phyloP scores from a whole-genome alignment of 2,329 filamentous ascomycete species.

The Lachnellula cervina region DNA sequence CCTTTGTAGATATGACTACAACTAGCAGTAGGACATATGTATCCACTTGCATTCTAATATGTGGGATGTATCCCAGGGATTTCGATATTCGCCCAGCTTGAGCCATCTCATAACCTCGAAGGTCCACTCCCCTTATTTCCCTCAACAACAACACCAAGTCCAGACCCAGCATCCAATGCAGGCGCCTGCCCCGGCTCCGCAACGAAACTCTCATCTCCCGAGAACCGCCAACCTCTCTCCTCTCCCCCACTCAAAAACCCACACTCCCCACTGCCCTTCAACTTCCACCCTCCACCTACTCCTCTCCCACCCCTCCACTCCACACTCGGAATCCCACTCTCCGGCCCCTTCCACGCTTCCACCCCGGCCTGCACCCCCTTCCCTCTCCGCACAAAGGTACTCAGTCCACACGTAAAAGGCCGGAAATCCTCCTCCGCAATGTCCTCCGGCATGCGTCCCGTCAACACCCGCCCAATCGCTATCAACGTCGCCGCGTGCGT shows the following conservation, averaged over 20 bases:
- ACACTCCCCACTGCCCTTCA: slow-evolving; percentile 77
- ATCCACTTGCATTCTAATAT: neutral
- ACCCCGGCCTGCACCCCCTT: slow-evolving; percentile 32
- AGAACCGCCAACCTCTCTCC: slow-evolving; percentile 74
- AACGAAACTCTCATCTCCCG: slow-evolving; percentile 54
- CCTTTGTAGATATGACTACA: no score
- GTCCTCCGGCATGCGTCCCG: slow-evolving; percentile 69
- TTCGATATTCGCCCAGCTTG: neutral
- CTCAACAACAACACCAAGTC: slow-evolving; percentile 34
- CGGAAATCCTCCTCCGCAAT: slow-evolving; percentile 72
- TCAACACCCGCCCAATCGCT: slow-evolving; percentile 75
- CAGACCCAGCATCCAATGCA: slow-evolving; percentile 30
- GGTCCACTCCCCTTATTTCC: slow-evolving; percentile 15
- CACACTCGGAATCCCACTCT: slow-evolving; percentile 35
- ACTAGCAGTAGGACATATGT: no score
- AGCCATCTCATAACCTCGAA: slow-evolving; percentile 11
- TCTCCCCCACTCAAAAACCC: slow-evolving; percentile 73
- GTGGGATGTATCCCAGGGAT: neutral
- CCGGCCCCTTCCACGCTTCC: slow-evolving; percentile 37
- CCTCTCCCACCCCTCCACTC: slow-evolving; percentile 56
- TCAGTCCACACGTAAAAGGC: slow-evolving; percentile 79
- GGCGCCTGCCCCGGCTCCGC: slow-evolving; percentile 20
- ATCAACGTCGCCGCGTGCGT: slow-evolving; percentile 90
- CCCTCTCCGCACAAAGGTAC: slow-evolving; percentile 53
- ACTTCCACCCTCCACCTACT: slow-evolving; percentile 74